Evolutionary conservation across 768 basidiomycete species (phyloP).

Genomic region (Nevesoporus exiguus): DNA sequence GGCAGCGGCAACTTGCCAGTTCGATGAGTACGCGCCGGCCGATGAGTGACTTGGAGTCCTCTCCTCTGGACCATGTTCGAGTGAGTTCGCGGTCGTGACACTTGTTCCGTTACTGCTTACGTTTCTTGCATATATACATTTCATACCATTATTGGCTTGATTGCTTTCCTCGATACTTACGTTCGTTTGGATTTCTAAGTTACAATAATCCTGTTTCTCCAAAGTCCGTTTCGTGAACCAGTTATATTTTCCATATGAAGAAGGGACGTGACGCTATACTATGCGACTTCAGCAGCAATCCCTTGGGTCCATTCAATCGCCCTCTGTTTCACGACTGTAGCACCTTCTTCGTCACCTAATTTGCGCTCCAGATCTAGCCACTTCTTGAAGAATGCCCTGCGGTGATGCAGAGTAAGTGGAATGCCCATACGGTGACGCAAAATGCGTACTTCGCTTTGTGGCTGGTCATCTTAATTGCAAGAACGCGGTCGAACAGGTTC

Average conservation of each 20-base stretch:
- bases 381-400: conserved; percentile 94
- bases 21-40: conserved; percentile 73
- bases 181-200: conserved; percentile 55
- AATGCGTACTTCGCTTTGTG: conserved; percentile 90
- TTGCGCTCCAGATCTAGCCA: conserved; percentile 87
- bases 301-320: conserved; percentile 89
- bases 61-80: conserved; percentile 52
- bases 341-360: conserved; percentile 85
- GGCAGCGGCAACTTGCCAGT: conserved; percentile 80
- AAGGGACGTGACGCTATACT: conserved; percentile 14
- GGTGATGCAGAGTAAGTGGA: conserved; percentile 13
- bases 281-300: conserved; percentile 41
- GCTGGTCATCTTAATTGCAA: conserved; percentile 84
- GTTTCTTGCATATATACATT: conserved; percentile 35
- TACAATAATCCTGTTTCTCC: conserved; percentile 34
- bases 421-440: not conserved
- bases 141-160: conserved; percentile 34
- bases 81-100: conserved; percentile 53
- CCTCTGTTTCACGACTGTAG: conserved; percentile 74
- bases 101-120: conserved; percentile 9
- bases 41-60: conserved; percentile 68
- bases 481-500: conserved; percentile 81
- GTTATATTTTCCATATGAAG: conserved; percentile 36
- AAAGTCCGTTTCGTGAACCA: conserved; percentile 32
- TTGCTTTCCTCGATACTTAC: conserved; percentile 40